Percentiles rank a stretch among this genome's conserved stretches.
These are phyloP conservation scores for Aphanomyces astaci DNA, from an alignment of 352 stramenopile species.

Conservation along the genomic window DNA sequence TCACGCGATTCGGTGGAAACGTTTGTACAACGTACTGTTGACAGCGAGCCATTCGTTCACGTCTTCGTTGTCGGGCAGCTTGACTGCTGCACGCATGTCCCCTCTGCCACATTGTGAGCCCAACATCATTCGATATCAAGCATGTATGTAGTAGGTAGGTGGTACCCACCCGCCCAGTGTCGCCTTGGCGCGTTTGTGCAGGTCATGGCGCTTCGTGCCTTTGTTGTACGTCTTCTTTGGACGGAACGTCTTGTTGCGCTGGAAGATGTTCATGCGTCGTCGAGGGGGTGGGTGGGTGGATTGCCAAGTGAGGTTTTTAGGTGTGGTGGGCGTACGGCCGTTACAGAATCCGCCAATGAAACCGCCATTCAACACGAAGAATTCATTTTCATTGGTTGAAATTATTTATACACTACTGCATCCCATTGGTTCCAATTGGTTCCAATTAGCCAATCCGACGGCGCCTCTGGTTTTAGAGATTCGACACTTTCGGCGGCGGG, in stretches of 20 bases:
- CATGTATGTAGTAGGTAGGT: too few relatives aligned
- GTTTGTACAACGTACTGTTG: constrained; percentile 51
- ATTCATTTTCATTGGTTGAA: not conserved
- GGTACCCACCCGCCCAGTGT: constrained; percentile 76
- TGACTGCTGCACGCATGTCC: constrained; percentile 54
- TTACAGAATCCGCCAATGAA: not conserved
- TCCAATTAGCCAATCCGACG: not conserved
- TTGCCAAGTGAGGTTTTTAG: not conserved
- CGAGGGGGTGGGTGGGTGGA: constrained; percentile 29
- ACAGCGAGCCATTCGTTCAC: constrained; percentile 89
- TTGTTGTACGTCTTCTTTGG: constrained; percentile 77
- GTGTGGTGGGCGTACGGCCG: not conserved
- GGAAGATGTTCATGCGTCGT: constrained; percentile 72
- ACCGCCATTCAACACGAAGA: not conserved
- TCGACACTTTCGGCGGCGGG: not conserved
- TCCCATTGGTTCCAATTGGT: not conserved
- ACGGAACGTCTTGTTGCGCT: constrained; percentile 79
- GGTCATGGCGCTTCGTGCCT: constrained; percentile 74
- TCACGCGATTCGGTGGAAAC: not conserved
- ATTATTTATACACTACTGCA: constrained; percentile 7
- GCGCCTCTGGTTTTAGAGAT: not conserved
- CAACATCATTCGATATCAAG: too few relatives aligned
- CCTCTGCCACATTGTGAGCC: too few relatives aligned
- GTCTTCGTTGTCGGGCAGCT: constrained; percentile 69
- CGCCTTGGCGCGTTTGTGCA: constrained; percentile 74